A percentile compares a stretch with the other conserved stretches of the same genome.
phyloP scores from a whole-genome alignment of 192 early-diverging fungal genomes.

The Coemansia sp. region DNA sequence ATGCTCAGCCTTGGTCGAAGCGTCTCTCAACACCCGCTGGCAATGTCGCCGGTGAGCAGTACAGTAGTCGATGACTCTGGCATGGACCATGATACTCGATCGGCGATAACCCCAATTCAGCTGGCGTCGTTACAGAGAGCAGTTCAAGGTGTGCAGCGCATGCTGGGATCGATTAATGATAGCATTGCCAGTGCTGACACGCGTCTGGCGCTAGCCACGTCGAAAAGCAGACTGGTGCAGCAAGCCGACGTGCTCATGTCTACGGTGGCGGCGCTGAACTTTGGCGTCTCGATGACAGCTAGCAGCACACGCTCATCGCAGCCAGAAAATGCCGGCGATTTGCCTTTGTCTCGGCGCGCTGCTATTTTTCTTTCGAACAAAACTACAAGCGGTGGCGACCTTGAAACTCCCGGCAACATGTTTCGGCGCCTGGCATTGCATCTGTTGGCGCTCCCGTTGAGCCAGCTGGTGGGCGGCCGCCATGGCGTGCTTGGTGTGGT shows the following conservation, averaged over 20 bases:
- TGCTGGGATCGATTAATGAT: constrained; percentile 48
- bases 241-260: constrained; percentile 53
- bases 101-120: constrained; percentile 27
- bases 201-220: constrained; percentile 29
- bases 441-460: constrained; percentile 33
- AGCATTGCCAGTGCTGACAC: constrained; percentile 37
- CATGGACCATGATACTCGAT: neutral
- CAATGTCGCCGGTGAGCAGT: constrained; percentile 9
- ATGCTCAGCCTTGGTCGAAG: too few species aligned
- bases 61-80: neutral
- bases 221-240: constrained; percentile 40
- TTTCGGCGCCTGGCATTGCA: constrained; percentile 12
- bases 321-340: neutral
- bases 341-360: neutral
- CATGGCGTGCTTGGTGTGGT: constrained; percentile 7
- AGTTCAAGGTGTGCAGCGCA: constrained; percentile 46
- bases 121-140: constrained; percentile 51
- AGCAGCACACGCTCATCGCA: neutral
- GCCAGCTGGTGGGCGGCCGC: constrained; percentile 34
- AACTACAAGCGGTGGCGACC: neutral
- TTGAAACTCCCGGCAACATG: neutral
- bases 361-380: neutral
- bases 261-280: constrained; percentile 45
- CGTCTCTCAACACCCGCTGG: neutral
- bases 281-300: constrained; percentile 26